Percentiles rank a stretch among this genome's conserved stretches.
Conservation (phyloP, 2,329 filamentous ascomycete genomes). For the Alternaria sp. region DNA sequence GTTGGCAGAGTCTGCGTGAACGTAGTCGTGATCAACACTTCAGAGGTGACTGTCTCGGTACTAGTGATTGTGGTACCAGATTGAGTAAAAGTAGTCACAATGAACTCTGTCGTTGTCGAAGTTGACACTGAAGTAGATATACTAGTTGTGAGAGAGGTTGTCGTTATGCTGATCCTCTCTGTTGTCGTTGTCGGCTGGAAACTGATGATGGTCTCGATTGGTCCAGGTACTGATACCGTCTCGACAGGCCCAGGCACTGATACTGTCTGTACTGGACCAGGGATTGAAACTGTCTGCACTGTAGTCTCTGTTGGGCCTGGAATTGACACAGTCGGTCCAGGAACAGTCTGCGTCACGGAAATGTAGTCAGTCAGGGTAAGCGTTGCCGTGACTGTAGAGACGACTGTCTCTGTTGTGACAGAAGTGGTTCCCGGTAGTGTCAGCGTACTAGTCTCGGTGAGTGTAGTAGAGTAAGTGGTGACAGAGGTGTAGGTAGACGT, state of each 20-base stretch:
- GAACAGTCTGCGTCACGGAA: conserved; percentile 10
- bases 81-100: conserved; percentile 6
- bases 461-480: conserved; percentile 13
- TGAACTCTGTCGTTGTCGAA: conserved; percentile 7
- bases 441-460: conserved; percentile 6
- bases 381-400: conserved; percentile 17
- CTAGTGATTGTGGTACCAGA: conserved; percentile 5
- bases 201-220: conserved; percentile 4
- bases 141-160: conserved; percentile 8
- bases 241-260: conserved; percentile 1
- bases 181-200: conserved; percentile 12
- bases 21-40: conserved; percentile 9
- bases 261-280: background rate
- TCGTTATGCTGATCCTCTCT: conserved; percentile 5
- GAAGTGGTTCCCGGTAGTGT: conserved; percentile 18
- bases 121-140: conserved; percentile 14
- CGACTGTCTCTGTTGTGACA: conserved; percentile 20
- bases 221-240: conserved; percentile 6
- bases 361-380: conserved; percentile 14
- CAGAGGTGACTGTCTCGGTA: conserved; percentile 2
- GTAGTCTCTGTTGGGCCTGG: conserved; percentile 26
- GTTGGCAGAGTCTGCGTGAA: conserved; percentile 12
- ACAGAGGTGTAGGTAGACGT: conserved; percentile 27
- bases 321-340: conserved; percentile 14
- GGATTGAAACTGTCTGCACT: background rate